Evolutionary conservation across 2,329 filamentous ascomycete genomes (phyloP), one percentile per base, ranked within the genome.

Genomic region (Calonectria hawksworthii): DNA sequence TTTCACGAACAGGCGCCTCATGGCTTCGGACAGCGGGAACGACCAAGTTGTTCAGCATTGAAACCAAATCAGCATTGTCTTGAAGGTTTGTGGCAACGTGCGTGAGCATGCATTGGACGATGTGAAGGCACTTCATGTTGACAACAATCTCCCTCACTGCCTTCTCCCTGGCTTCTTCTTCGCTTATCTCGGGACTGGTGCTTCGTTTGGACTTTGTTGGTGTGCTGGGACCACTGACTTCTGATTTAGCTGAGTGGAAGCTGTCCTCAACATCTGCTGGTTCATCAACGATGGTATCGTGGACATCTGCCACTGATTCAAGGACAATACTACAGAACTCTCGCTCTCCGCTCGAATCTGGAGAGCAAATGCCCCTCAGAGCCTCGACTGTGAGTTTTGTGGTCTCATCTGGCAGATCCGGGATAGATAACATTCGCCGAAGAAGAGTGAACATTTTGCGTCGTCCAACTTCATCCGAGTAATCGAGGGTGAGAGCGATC

Each of bases 51-150:
- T 99, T 99, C 65, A 99, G 89, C 94, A 99, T 98, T n/a, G 95
- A 95, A 5, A 98, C 95, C n/a, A 99, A 87, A 82, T 98, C 94
- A 72, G 94, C 93, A 83, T 98, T 98, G 79, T 96, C 92, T 85
- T 98, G 96, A 47, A 99, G 88, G 81, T 94, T 94, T 75, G 95
- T 95, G 68, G 94, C 91, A 13, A 99, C 95, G 82, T 99, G 98
- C 83, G 98, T 93, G 67, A 99, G 90, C 94, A 99, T 98, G 88
- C 96, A 99, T 85, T 98, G 95, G 32, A 98, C 96, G 79, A 99
- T 98, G 83, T 98, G 95, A 75, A 99, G 90, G 84, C 97, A 99
- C 86, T 99, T 99, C 92, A 98, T 96, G 88, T 99, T 99, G 84
- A 99, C 94, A 88, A 98, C 93, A 82, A 98, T 97, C 86, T 98